Evolutionary conservation across 257 asterid genomes (phyloP), one percentile per base, ranked within the genome.

Genomic region (Solanum corneliomulleri): DNA sequence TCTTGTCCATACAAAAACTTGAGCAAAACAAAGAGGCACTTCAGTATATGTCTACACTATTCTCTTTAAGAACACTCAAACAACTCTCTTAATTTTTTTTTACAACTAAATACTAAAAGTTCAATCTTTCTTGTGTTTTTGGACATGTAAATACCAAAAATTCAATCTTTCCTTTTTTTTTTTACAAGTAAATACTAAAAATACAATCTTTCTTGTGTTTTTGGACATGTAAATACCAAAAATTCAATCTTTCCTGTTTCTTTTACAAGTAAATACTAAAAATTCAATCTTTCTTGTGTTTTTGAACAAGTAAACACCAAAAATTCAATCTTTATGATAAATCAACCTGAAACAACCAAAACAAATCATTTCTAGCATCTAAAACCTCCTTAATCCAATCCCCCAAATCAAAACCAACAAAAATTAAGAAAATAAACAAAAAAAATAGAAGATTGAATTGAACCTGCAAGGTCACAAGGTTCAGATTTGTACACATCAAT

Each of bases 401-500:
- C 41, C 21, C 15, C 70, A 62, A 62, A n/a, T 64, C 71, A 27
- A 27, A 66, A 13, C 39, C 74, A 68, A 27, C 20, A 64, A n/a
- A 11, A 64, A n/a, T 37, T 5, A 11, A 11, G 25, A n/a, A 64
- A 64, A 0, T 1, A 1, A 41, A 49, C 23, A 27, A 18, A 88
- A 11, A 87, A 89, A 41, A 4, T 8, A 42, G 37, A 42, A 5
- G 16, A 78, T 0, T 25, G 15, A 31, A 81, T 16, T 49, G 1
- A 47, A 96, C 99, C 93, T 88, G 98, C 97, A 85, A 96, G 97
- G 88, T 96, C 98, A 95, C 96, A 95, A 0, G 99, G 99, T 90
- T 96, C 99, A 87, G 98, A 95, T 96, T 96, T 96, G 92, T 96
- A 96, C 18, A 96, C 98, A 91, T 96, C 99, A 89, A 95, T 93